Base-by-base conservation (phyloP, 2,329 filamentous ascomycete species). In the Cordyceps javanica region DNA sequence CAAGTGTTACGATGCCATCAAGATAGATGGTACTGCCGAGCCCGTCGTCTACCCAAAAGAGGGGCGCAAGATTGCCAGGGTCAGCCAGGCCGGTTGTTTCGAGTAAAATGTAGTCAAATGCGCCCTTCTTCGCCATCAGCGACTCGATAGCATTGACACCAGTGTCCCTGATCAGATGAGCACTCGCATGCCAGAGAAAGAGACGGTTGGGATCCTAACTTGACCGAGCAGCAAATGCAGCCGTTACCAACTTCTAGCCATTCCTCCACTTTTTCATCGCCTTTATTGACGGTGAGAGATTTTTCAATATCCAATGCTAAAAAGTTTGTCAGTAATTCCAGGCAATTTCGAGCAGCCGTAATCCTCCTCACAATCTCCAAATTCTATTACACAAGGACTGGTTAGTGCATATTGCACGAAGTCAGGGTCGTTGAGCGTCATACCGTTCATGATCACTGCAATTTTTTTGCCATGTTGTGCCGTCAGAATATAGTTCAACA, bases 1-100 rank as follows among this genome's bases (percentile, higher is more conserved):
- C 90, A 1, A 99, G 78, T 0, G 94, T 97, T 48, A 97, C 92
- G 58, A 99, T 96, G 2, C 94, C 94, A 68, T 99, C 94, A 0
- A 99, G 83, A 71, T 96, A 99, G 66, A 99, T 97, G 38, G 88
- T 92, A 71, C 92, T 96, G 8, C 91, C 93, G 3, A 99, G 81
- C 0, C 92, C 94, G 63, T 97, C 93, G 66, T 99, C 94, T 26
- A 99, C 87, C 94, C 94, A 99, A 75, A 99, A 99, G 14, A 97
- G 76, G 0, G 94, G 94, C 0, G 94, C 94, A 53, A 99, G 85
- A 66, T 97, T 97, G 1, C 94, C 94, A 0, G 94, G 94, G 68
- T 99, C 93, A 5, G 94, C 94, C 6, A 99, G 81, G 0, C 94
- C 94, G 0, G 94, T 97, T 0, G 94, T 99, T 72, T 99, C 94